A percentile compares a stretch with the other conserved stretches of the same genome.
phyloP scores from a whole-genome alignment of 2,329 filamentous ascomycete genomes.

The Pseudopyrenochaeta lycopersici region DNA sequence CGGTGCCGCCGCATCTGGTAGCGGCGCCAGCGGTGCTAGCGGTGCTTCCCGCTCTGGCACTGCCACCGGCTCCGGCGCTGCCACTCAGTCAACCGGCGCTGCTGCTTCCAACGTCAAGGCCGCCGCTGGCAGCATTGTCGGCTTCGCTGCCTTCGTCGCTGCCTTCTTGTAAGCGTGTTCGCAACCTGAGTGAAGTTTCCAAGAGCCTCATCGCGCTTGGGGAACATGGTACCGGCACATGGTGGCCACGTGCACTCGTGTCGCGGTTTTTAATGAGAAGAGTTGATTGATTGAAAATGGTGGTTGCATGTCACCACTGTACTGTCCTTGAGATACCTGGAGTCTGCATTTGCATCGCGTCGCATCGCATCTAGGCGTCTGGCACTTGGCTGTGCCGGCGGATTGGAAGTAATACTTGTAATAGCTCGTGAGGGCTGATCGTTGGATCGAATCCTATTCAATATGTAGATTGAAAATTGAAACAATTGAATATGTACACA shows the following conservation, averaged over 20 bases:
- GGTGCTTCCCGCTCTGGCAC: constrained; percentile 17
- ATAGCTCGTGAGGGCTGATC: constrained; percentile 2
- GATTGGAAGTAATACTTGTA: constrained; percentile 22
- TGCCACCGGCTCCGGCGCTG: constrained; percentile 20
- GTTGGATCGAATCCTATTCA: constrained; percentile 13
- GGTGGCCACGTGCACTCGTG: constrained; percentile 23
- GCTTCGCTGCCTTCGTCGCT: constrained; percentile 47
- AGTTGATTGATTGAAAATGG: constrained; percentile 1
- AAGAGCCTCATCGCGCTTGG: constrained; percentile 11
- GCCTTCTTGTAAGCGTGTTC: constrained; percentile 45
- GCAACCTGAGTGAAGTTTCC: background rate
- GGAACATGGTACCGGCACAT: constrained; percentile 17
- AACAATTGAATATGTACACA: constrained; percentile 11
- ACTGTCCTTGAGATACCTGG: constrained; percentile 45
- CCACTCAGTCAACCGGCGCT: constrained; percentile 27
- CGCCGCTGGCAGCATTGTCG: constrained; percentile 41
- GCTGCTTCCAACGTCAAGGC: constrained; percentile 40
- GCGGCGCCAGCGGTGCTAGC: constrained; percentile 13
- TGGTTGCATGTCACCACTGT: constrained; percentile 6
- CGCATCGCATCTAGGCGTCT: constrained; percentile 16
- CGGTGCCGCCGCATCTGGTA: constrained; percentile 12
- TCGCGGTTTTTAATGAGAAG: constrained; percentile 6
- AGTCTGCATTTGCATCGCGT: constrained; percentile 31
- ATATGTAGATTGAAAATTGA: constrained; percentile 14
- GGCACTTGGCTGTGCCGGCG: constrained; percentile 33